Base-by-base conservation (phyloP, 1,139 yeast species). In the Hemisphaericaspora subhashii region DNA sequence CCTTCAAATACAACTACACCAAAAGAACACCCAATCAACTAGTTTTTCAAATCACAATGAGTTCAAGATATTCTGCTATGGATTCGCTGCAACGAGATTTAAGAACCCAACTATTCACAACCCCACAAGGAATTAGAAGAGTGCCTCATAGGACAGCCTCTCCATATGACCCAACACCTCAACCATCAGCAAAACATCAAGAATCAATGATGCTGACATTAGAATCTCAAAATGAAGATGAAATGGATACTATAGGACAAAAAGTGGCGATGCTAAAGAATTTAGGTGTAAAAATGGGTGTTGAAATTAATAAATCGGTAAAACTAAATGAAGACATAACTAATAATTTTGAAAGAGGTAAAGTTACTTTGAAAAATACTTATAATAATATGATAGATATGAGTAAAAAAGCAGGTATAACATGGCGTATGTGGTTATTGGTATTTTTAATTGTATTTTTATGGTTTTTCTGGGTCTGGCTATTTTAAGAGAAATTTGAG, bases 401-500 rank as follows among this genome's bases (percentile, higher is more conserved):
- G 90, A 90, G 95, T 41, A 81, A 83, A 55, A 72, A 79, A 47
- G 86, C 95, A 4, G 94, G 95, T 4, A 82, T 88, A 33, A 74
- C 86, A 43, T 80, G 94, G 80, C 77, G 79, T 51, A 77, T 81
- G 54, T 89, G 97, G 97, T 64, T 85, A 29, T 57, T 69, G 11
- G 80, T 89, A 44, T 83, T 87, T 58, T 63, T 60, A 23, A 52
- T 86, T 14, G 80, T 89, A 9, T 68, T 76, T 36, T 48, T 86
- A 44, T 68, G 85, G 55, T 90, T 89, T 61, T 80, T 87, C 60
- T 83, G 83, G 73, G 89, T 88, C n/a, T 86, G 96, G 95, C 52
- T 81, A 38, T 66, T 69, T 45, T 78, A 57, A 48, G 51, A 32
- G 43, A 38, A 30, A 12, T 15, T 6, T 3, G 31, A 18, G 4